A percentile compares a stretch with the other conserved stretches of the same genome.
Evolutionary conservation across 495 filamentous ascomycete species (phyloP).

Genomic region (Tuber indicum): DNA sequence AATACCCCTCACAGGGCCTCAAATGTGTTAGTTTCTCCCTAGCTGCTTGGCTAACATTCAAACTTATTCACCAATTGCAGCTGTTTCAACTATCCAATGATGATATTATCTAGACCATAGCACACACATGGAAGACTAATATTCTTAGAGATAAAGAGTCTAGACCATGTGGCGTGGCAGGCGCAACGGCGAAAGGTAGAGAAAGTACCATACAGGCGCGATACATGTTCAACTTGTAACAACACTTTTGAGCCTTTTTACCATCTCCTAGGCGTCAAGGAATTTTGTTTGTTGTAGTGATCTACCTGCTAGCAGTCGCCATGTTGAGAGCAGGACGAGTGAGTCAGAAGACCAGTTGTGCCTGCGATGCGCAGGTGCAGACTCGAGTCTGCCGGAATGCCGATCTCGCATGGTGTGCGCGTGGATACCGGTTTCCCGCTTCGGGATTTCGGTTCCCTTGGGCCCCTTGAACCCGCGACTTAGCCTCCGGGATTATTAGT

Average conservation of each 20-base stretch:
- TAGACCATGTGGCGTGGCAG: background rate
- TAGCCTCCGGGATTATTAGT: background rate
- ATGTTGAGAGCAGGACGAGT: background rate
- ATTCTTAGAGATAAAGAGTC: background rate
- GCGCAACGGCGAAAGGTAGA: background rate
- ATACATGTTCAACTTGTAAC: background rate
- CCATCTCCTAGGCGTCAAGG: background rate
- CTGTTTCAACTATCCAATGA: background rate
- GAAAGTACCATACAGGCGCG: background rate
- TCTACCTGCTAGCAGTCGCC: background rate
- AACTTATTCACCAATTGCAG: background rate
- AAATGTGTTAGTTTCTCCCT: background rate
- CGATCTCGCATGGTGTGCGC: background rate
- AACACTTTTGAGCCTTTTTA: background rate
- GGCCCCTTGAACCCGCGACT: background rate
- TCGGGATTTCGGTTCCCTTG: background rate
- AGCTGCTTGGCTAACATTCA: background rate
- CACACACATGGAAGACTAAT: background rate
- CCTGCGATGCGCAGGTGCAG: background rate
- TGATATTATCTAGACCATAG: background rate
- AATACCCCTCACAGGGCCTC: background rate
- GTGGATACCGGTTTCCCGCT: background rate
- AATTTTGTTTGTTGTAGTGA: background rate
- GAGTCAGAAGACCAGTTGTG: background rate
- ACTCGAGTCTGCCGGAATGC: background rate